phyloP scores from a whole-genome alignment of 2,329 filamentous ascomycete genomes.

The Verticillium dahliae region DNA sequence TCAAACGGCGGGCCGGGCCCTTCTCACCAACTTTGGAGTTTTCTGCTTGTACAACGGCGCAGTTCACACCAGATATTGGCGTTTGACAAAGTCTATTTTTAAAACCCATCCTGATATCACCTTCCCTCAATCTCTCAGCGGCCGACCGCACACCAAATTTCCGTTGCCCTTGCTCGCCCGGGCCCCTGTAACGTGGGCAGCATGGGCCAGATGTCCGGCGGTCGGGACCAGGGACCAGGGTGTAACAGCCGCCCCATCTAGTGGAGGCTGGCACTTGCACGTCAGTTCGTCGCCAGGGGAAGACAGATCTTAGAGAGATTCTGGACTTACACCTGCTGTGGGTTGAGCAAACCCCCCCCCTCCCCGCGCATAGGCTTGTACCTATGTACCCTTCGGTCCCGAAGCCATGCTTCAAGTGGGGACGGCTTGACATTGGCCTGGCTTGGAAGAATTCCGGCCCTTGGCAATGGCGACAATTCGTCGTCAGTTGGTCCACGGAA shows the following conservation, averaged over 20 bases:
- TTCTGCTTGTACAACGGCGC: neutral
- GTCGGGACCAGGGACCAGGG: neutral
- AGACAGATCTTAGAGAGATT: neutral
- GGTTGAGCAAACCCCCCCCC: neutral
- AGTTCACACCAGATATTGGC: neutral
- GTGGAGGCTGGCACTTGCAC: neutral
- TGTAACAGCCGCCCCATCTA: neutral
- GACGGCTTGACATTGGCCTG: neutral
- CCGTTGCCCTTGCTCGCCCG: neutral
- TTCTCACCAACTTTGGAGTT: too few species aligned
- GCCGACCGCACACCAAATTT: neutral
- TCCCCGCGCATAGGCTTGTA: neutral
- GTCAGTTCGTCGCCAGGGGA: neutral
- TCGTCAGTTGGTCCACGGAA: neutral
- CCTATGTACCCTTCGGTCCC: conserved; percentile 1
- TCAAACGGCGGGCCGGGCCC: too few species aligned
- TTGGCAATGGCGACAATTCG: neutral
- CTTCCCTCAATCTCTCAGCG: neutral
- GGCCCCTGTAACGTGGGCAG: neutral
- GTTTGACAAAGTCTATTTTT: neutral
- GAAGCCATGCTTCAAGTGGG: neutral
- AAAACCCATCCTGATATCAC: neutral
- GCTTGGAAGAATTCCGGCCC: neutral
- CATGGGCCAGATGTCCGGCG: neutral
- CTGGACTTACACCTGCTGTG: neutral